Conservation (phyloP, 108 stramenopile species). For the Nannochloropsis granulata region DNA sequence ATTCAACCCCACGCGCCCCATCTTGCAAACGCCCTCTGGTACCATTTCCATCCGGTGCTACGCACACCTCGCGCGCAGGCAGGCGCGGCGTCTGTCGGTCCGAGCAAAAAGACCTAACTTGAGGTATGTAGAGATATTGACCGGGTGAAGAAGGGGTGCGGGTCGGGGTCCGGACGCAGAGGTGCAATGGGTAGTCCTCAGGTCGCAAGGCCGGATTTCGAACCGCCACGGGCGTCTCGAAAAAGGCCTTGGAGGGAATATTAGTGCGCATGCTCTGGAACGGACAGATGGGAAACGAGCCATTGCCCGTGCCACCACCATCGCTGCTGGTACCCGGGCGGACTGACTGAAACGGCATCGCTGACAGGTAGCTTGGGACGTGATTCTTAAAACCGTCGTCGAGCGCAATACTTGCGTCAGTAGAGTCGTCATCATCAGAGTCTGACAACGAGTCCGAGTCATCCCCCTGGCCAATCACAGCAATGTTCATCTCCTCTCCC, state of each 20-base stretch:
- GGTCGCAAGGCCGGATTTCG: background rate
- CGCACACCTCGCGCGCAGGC: no score
- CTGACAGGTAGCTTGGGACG: no score
- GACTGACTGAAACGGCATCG: no score
- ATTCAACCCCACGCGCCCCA: background rate
- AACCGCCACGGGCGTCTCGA: background rate
- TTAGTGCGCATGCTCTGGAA: background rate
- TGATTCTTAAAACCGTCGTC: no score
- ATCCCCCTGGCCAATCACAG: background rate
- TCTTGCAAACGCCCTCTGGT: background rate
- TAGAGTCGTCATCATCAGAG: background rate
- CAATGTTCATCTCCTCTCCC: no score
- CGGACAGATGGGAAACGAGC: no score
- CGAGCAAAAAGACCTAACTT: background rate
- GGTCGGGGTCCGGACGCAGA: background rate
- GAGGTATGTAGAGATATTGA: background rate
- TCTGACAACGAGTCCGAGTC: background rate
- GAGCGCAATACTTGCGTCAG: background rate
- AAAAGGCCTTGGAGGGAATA: background rate
- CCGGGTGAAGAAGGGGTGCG: background rate
- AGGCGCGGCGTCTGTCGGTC: no score
- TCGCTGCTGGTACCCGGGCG: no score
- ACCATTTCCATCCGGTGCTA: no score
- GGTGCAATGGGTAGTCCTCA: background rate
- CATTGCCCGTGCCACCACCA: no score